Evolutionary conservation across 164 flowering plant genomes (phyloP).

Genomic region (Taxillus chinensis): DNA sequence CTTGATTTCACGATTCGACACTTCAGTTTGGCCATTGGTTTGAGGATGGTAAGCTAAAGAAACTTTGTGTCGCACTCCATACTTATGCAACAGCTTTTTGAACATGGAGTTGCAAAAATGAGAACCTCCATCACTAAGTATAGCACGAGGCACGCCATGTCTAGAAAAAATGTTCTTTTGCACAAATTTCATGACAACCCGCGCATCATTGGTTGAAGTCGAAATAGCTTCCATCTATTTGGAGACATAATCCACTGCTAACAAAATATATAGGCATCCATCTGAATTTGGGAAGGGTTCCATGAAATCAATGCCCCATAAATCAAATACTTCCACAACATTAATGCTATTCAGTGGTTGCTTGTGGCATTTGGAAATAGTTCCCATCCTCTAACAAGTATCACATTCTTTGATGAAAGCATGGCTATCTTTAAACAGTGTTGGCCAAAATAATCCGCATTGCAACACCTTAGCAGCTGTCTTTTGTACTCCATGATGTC

Average conservation of each 20-base stretch:
- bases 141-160: no score
- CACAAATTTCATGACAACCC: not conserved
- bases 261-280: not conserved
- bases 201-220: not conserved
- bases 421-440: not conserved
- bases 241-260: not conserved
- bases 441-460: not conserved
- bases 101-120: no score
- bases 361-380: not conserved
- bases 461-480: not conserved
- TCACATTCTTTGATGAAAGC: not conserved
- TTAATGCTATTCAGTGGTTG: not conserved
- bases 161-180: no score
- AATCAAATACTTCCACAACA: not conserved
- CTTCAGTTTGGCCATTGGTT: no score
- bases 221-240: not conserved
- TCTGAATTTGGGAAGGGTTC: not conserved
- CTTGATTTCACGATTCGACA: no score
- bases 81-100: no score
- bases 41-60: no score
- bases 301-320: not conserved
- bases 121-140: no score
- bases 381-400: not conserved
- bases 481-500: no score
- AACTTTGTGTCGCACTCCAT: no score